Percentiles rank a stretch among this genome's conserved stretches.
Evolutionary conservation across 176 grass and related monocot species (phyloP).

Genomic region (Olyra latifolia): DNA sequence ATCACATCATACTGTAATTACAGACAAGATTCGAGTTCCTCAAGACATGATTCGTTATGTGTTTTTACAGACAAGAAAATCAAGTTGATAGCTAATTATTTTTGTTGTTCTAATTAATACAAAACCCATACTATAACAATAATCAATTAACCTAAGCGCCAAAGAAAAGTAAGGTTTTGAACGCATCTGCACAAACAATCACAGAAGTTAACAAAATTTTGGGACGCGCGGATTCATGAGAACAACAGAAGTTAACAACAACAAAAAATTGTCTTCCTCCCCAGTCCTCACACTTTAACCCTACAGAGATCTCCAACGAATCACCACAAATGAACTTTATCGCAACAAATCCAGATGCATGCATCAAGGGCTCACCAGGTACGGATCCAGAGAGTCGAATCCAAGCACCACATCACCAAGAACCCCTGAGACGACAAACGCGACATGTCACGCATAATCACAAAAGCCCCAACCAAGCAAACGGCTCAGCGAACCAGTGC

Average conservation of each 20-base stretch:
- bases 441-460: neutral
- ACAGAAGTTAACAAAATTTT: too few species aligned
- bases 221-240: too few species aligned
- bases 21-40: too few species aligned
- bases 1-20: too few species aligned
- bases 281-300: neutral
- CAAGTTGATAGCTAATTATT: neutral
- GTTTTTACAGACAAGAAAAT: too few species aligned
- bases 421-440: slow-evolving; percentile 46
- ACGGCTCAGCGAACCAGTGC: neutral
- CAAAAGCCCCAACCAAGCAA: neutral
- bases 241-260: neutral
- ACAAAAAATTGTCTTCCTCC: slow-evolving; percentile 19
- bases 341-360: neutral
- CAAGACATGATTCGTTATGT: too few species aligned
- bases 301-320: slow-evolving; percentile 30
- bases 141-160: too few species aligned
- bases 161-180: neutral
- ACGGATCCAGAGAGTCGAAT: slow-evolving; percentile 78
- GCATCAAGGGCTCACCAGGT: slow-evolving; percentile 54
- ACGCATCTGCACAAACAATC: neutral
- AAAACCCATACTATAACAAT: neutral
- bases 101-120: neutral
- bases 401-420: slow-evolving; percentile 90
- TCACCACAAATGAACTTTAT: neutral